A percentile compares a stretch with the other conserved stretches of the same genome.
Evolutionary conservation across 169 alveolate species (phyloP).

Genomic region (Perkinsus marinus): DNA sequence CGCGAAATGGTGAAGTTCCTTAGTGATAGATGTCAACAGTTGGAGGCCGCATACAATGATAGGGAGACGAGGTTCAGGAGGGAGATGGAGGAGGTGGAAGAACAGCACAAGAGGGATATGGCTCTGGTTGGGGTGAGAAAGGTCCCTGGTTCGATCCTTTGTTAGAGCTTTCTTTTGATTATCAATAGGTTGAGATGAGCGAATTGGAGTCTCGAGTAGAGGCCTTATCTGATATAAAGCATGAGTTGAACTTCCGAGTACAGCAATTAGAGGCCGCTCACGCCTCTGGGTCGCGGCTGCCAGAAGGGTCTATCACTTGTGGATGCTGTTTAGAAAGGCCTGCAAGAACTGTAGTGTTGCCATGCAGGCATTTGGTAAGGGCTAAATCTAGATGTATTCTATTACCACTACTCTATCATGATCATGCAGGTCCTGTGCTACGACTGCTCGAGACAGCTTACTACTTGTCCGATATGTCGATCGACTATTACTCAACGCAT

Average conservation of each 20-base stretch:
- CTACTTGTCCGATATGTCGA: not conserved
- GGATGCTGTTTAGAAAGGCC: not conserved
- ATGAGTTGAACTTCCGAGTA: not conserved
- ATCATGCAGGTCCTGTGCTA: not conserved
- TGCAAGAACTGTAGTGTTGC: not conserved
- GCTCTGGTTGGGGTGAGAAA: not conserved
- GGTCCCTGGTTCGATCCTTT: not conserved
- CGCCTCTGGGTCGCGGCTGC: not conserved
- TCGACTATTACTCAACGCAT: not conserved
- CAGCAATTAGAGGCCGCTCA: not conserved
- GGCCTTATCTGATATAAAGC: not conserved
- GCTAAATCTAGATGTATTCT: not conserved
- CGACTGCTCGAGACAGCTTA: not conserved
- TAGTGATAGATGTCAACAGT: not conserved
- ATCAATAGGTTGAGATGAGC: not conserved
- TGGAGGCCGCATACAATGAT: not conserved
- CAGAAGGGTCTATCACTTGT: not conserved
- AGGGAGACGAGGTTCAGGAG: not conserved
- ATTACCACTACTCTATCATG: not conserved
- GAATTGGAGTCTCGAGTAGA: not conserved
- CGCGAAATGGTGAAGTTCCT: not conserved
- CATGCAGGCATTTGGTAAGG: not conserved
- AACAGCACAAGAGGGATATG: not conserved
- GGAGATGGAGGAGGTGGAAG: not conserved
- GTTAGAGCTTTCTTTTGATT: not conserved